Percentiles rank a stretch among this genome's conserved stretches.
Conservation (phyloP, 2,329 filamentous ascomycete species). For the Exophiala lecanii-corni region DNA sequence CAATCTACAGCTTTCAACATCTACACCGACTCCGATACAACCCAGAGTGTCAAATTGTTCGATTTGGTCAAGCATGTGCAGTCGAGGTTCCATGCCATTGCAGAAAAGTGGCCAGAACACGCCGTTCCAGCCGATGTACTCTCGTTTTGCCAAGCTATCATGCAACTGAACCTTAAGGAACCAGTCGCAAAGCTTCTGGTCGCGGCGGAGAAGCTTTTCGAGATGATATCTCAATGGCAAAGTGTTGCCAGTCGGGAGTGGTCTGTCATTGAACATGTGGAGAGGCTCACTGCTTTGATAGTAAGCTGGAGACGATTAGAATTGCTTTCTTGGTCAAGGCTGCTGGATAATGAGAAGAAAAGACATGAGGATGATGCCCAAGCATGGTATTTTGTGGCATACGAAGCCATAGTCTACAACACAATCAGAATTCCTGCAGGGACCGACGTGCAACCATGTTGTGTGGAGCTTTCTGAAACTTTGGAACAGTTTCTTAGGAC, state of each 20-base stretch:
- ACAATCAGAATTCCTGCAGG: slow-evolving; percentile 62
- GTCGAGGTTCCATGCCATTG: slow-evolving; percentile 66
- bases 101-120: slow-evolving; percentile 62
- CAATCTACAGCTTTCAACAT: slow-evolving; percentile 68
- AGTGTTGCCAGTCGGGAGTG: slow-evolving; percentile 80
- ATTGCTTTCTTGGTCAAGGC: slow-evolving; percentile 81
- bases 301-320: slow-evolving; percentile 89
- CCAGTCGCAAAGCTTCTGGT: slow-evolving; percentile 82
- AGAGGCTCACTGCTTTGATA: slow-evolving; percentile 72
- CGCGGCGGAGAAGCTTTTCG: slow-evolving; percentile 81
- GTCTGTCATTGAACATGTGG: slow-evolving; percentile 65
- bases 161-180: slow-evolving; percentile 72
- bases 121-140: slow-evolving; percentile 77
- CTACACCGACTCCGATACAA: slow-evolving; percentile 74
- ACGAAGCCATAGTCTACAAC: slow-evolving; percentile 77
- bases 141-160: slow-evolving; percentile 65
- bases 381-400: slow-evolving; percentile 95
- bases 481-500: slow-evolving; percentile 74
- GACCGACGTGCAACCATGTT: slow-evolving; percentile 49
- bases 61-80: slow-evolving; percentile 64
- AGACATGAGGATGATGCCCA: slow-evolving; percentile 73
- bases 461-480: slow-evolving; percentile 64
- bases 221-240: slow-evolving; percentile 89
- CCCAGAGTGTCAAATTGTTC: slow-evolving; percentile 70
- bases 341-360: slow-evolving; percentile 78